A percentile compares a stretch with the other conserved stretches of the same genome.
Conservation (phyloP, 2,329 filamentous ascomycete species). For the Hymenotorrendiella dingleyae region DNA sequence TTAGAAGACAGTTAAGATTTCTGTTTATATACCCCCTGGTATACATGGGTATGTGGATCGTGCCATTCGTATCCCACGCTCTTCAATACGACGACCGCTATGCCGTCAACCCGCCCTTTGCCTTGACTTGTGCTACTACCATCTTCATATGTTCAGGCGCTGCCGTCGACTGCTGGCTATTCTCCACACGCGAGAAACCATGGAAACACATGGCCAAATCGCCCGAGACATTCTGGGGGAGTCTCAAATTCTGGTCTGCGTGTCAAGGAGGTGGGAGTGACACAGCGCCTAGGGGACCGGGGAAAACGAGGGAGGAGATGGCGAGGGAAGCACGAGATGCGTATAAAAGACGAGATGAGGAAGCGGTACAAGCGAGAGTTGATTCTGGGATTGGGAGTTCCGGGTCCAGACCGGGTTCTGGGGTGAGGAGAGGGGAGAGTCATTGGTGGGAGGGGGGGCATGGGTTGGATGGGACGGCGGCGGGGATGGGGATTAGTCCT, state of each 20-base stretch:
- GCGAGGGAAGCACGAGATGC: conserved; percentile 44
- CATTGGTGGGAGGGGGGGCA: conserved; percentile 32
- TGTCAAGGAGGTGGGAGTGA: conserved; percentile 19
- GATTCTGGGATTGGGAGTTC: conserved; percentile 7
- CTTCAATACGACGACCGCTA: conserved; percentile 50
- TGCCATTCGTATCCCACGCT: conserved; percentile 63
- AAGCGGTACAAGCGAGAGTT: conserved; percentile 34
- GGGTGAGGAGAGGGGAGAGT: conserved; percentile 21
- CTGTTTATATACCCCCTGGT: conserved; percentile 72
- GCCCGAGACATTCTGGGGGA: conserved; percentile 33
- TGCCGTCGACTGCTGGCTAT: conserved; percentile 61
- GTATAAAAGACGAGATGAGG: conserved; percentile 42
- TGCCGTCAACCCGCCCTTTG: conserved; percentile 47
- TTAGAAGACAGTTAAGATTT: conserved; percentile 62
- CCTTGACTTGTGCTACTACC: conserved; percentile 48
- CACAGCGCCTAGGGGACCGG: conserved; percentile 32
- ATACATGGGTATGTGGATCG: conserved; percentile 66
- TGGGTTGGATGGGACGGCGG: conserved; percentile 9
- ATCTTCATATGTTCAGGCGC: conserved; percentile 61
- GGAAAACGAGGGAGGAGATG: conserved; percentile 48
- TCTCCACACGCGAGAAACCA: conserved; percentile 63
- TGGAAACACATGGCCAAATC: conserved; percentile 52
- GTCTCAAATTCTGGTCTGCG: conserved; percentile 30
- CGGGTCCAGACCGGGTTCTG: conserved; percentile 1
- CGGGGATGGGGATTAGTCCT: conserved; percentile 17